These are phyloP conservation scores for Boletus eberwhitei DNA, from an alignment of 768 basidiomycete genomes.

Conservation along the genomic window DNA sequence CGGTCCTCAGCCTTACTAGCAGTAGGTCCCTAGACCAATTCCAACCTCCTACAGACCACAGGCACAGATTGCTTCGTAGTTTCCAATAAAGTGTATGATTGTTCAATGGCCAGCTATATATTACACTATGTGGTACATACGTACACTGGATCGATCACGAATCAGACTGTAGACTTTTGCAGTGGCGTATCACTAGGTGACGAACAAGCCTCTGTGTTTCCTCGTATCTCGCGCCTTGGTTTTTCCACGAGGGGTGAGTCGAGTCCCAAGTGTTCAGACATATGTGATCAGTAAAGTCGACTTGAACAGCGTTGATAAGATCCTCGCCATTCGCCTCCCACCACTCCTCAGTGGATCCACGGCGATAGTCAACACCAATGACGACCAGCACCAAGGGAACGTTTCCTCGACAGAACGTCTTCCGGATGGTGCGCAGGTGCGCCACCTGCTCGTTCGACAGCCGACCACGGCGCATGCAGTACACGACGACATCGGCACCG, in stretches of 20 bases:
- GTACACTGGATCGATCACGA: constrained; percentile 1
- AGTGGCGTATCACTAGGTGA: constrained; percentile 13
- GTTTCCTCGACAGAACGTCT: constrained; percentile 8
- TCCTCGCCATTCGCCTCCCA: constrained; percentile 17
- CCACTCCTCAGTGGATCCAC: constrained; percentile 19
- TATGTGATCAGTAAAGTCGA: constrained; percentile 17
- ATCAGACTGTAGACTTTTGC: neutral
- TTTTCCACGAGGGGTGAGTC: constrained; percentile 20
- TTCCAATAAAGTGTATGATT: neutral
- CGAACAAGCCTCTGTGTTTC: constrained; percentile 14
- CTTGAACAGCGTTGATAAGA: neutral
- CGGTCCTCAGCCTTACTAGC: neutral
- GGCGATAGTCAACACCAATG: constrained; percentile 12
- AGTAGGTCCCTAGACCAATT: neutral
- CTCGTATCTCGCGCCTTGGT: constrained; percentile 13
- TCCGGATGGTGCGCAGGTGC: constrained; percentile 33
- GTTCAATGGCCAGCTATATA: neutral
- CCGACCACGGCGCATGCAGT: constrained; percentile 36
- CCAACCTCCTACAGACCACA: neutral
- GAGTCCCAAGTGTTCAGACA: constrained; percentile 15
- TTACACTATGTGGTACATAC: constrained; percentile 1
- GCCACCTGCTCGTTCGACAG: constrained; percentile 28
- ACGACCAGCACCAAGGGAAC: constrained; percentile 20
- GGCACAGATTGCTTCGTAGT: neutral
- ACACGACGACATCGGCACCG: constrained; percentile 31